A percentile compares a stretch with the other conserved stretches of the same genome.
phyloP scores from a whole-genome alignment of 2,329 filamentous ascomycete genomes.

The Hypoxylon sp. region DNA sequence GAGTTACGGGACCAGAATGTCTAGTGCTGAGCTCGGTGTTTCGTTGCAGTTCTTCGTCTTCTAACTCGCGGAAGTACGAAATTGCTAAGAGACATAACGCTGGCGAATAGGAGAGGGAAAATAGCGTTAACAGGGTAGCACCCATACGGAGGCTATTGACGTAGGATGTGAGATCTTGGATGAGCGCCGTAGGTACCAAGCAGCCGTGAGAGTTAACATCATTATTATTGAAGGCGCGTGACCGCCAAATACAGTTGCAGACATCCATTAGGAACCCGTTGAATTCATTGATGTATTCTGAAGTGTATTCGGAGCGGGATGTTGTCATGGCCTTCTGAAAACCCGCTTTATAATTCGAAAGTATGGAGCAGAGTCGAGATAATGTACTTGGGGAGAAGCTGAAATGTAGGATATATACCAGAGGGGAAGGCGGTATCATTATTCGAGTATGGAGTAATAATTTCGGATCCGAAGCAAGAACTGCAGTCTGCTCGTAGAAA shows the following conservation, averaged over 20 bases:
- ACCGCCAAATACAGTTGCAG: slow-evolving; percentile 86
- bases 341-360: slow-evolving; percentile 80
- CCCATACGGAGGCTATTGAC: slow-evolving; percentile 64
- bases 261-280: slow-evolving; percentile 91
- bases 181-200: slow-evolving; percentile 62
- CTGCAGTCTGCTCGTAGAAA: slow-evolving; percentile 77
- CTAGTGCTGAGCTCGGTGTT: slow-evolving; percentile 61
- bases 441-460: slow-evolving; percentile 73
- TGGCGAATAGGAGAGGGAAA: slow-evolving; percentile 73
- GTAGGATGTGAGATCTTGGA: slow-evolving; percentile 64
- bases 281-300: slow-evolving; percentile 76
- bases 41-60: slow-evolving; percentile 67
- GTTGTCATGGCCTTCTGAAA: slow-evolving; percentile 70
- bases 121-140: slow-evolving; percentile 64
- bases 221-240: slow-evolving; percentile 75
- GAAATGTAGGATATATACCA: slow-evolving; percentile 81
- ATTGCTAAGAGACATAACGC: slow-evolving; percentile 70
- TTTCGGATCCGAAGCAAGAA: slow-evolving; percentile 67
- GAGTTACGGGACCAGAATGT: slow-evolving; percentile 79
- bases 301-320: slow-evolving; percentile 63
- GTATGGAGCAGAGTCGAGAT: slow-evolving; percentile 77
- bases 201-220: slow-evolving; percentile 76
- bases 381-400: slow-evolving; percentile 73
- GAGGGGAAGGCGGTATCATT: slow-evolving; percentile 75
- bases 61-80: slow-evolving; percentile 68